Conservation (phyloP, 2,329 filamentous ascomycete genomes). For the Fusarium tricinctum region DNA sequence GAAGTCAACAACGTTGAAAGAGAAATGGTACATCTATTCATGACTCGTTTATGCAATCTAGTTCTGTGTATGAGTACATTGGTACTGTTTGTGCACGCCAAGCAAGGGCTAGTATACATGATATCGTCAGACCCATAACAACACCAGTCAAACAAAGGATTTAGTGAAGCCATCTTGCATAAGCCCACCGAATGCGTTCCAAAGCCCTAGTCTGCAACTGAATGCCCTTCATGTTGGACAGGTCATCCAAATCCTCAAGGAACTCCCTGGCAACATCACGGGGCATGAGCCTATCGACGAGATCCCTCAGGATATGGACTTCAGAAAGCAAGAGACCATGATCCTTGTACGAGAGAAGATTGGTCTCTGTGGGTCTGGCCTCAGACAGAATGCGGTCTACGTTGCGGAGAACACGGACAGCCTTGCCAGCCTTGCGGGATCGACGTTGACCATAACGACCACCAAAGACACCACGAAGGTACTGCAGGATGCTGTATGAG, state of each 20-base stretch:
- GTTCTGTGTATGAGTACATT: constrained; percentile 25
- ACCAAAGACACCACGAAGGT: constrained; percentile 77
- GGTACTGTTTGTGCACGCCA: constrained; percentile 26
- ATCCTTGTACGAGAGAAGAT: constrained; percentile 88
- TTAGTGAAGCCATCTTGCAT: constrained; percentile 76
- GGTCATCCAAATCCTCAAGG: constrained; percentile 86
- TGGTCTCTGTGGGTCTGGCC: constrained; percentile 77
- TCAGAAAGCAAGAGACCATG: constrained; percentile 92
- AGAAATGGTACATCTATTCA: constrained; percentile 16
- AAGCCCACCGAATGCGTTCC: constrained; percentile 90
- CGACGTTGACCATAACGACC: constrained; percentile 77
- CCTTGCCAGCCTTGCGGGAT: constrained; percentile 75
- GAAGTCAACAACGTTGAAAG: neutral
- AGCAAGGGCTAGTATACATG: constrained; percentile 35
- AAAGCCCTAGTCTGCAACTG: constrained; percentile 83
- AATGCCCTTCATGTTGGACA: constrained; percentile 86
- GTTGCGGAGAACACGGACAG: constrained; percentile 84
- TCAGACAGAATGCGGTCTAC: constrained; percentile 84
- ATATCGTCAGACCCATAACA: constrained; percentile 6
- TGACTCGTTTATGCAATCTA: constrained; percentile 40
- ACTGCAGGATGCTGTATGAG: constrained; percentile 79
- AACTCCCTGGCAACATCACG: constrained; percentile 85
- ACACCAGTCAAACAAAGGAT: neutral
- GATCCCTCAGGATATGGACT: constrained; percentile 82
- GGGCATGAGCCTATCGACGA: constrained; percentile 73